Conservation (phyloP, 2,329 filamentous ascomycete species). For the Fusarium torulosum region DNA sequence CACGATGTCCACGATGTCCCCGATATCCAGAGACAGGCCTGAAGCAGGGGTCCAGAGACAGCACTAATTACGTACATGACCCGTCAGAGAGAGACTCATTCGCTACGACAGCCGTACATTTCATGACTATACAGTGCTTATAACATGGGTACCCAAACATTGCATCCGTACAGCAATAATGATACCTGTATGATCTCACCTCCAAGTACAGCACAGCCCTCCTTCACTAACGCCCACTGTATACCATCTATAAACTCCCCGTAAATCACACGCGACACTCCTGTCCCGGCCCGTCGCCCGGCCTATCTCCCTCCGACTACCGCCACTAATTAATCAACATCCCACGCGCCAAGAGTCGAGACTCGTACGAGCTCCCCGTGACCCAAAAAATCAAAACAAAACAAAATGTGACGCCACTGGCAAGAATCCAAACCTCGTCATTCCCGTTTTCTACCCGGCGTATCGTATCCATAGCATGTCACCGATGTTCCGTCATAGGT, state of each 20-base stretch:
- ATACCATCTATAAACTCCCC: not conserved
- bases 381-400: conserved; percentile 3
- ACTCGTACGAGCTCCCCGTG: conserved; percentile 40
- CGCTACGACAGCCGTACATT: conserved; percentile 6
- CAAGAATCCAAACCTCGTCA: conserved; percentile 17
- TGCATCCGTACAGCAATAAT: not conserved
- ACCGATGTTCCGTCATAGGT: conserved; percentile 9
- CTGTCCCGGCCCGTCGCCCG: conserved; percentile 27
- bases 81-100: not conserved
- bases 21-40: too few relatives aligned
- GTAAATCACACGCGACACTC: not conserved
- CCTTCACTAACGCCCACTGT: not conserved
- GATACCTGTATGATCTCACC: not conserved
- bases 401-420: conserved; percentile 12
- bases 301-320: conserved; percentile 36
- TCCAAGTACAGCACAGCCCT: not conserved
- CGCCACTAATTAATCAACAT: conserved; percentile 24
- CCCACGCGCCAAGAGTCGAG: conserved; percentile 6
- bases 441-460: conserved; percentile 24
- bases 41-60: conserved; percentile 4
- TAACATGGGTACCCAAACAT: too few relatives aligned
- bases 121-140: not conserved
- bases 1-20: conserved; percentile 15
- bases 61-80: conserved; percentile 26
- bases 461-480: conserved; percentile 24